Base-by-base conservation (phyloP, 2,329 filamentous ascomycete species). In the Microdochium bolleyi region DNA sequence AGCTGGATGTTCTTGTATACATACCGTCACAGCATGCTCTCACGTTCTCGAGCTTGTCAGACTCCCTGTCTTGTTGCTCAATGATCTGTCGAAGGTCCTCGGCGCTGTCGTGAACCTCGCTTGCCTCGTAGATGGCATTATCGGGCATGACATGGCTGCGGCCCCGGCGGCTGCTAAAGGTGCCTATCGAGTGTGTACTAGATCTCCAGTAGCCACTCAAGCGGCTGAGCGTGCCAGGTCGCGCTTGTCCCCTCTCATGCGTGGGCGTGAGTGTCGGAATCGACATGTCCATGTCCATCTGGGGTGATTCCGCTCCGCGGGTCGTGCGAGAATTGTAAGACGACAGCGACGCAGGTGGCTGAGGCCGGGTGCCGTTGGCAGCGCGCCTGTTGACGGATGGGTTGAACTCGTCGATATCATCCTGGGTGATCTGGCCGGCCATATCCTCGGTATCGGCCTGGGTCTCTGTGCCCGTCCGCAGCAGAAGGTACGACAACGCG, bases 11-110 rank as follows among this genome's bases (percentile, higher is more conserved):
- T 27, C 49, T 30, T 27, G 22, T 48, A 53, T 53, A 74, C 86
- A 81, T 79, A 92, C 92, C 94, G 80, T 97, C 94, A 70, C 94
- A 99, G 73, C 94, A 99, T 55, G 92, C 92, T 65, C 94, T 80
- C 58, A 99, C 94, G 68, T 99, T 96, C 76, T 97, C 92, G 62
- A 97, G 77, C 56, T 85, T 80, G 64, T 92, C 88, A 24, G 85
- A 77, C 59, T 92, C 88, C 52, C 83, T 76, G 62, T 92, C 87
- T 64, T 91, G 85, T 57, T 82, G 78, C 70, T 92, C 88, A 61
- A 92, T 89, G 57, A 92, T 84, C 57, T 85, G 80, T 53, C 89
- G 78, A 53, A 96, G 68, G 64, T 96, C 90, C 68, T 96, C 90
- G 2, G 88, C 88, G 62, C 86, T 90, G 65, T 92, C 88, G 57